Percentiles rank a stretch among this genome's conserved stretches.
Conservation (phyloP, 106 monocot genomes). For the Dendrobium officinale region DNA sequence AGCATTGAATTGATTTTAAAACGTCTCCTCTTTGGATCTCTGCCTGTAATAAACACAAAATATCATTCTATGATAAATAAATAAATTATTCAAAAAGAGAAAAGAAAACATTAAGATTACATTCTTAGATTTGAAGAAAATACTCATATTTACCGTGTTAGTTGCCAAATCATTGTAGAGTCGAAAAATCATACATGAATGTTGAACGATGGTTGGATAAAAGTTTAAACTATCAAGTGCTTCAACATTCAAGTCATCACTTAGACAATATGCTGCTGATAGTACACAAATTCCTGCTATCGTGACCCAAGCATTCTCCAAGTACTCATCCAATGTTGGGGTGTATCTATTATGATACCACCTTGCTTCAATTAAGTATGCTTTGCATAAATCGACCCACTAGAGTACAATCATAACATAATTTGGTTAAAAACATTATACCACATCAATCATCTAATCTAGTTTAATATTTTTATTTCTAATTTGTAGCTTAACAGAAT, state of each 20-base stretch:
- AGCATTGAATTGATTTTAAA: too few species aligned
- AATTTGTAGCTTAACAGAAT: too few species aligned
- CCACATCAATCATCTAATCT: too few species aligned
- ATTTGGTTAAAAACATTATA: too few species aligned
- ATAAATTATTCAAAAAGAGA: too few species aligned
- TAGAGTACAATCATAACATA: neutral
- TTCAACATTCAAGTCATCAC: neutral
- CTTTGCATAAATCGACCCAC: constrained; percentile 23
- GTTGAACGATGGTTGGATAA: neutral
- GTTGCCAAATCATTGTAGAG: constrained; percentile 17
- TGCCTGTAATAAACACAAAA: too few species aligned
- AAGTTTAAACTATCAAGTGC: neutral
- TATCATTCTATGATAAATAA: too few species aligned
- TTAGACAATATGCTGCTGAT: neutral
- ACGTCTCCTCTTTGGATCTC: too few species aligned
- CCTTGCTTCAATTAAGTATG: constrained; percentile 21
- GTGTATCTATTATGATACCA: constrained; percentile 12
- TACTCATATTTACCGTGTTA: neutral
- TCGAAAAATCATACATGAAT: neutral
- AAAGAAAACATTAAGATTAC: too few species aligned
- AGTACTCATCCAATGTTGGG: constrained; percentile 19
- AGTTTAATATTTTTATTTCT: too few species aligned
- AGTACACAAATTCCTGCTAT: neutral
- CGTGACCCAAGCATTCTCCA: constrained; percentile 4
- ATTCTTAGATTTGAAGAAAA: too few species aligned